Evolutionary conservation across 2,329 filamentous ascomycete genomes (phyloP).

Genomic region (Tympanopsis confertula): DNA sequence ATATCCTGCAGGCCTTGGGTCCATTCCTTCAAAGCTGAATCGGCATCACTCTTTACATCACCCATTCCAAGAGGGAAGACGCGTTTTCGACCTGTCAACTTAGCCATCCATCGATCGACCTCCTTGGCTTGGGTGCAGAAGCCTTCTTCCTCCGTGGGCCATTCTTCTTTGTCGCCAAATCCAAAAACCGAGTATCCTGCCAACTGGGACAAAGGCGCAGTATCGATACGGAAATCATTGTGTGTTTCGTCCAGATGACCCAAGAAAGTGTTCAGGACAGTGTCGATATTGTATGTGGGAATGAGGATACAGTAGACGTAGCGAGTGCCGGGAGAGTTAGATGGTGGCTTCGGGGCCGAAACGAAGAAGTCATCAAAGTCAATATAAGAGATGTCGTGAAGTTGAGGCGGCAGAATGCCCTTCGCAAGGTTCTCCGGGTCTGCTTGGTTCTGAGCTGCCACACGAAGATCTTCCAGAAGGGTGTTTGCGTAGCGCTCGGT

Average conservation of each 20-base stretch:
- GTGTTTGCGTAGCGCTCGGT: slow-evolving; percentile 31
- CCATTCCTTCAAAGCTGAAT: slow-evolving; percentile 65
- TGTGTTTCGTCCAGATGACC: slow-evolving; percentile 85
- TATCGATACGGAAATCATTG: slow-evolving; percentile 93
- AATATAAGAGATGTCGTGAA: slow-evolving; percentile 71
- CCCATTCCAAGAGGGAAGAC: slow-evolving; percentile 83
- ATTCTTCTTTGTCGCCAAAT: slow-evolving; percentile 80
- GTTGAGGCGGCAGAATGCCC: slow-evolving; percentile 41
- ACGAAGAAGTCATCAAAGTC: slow-evolving; percentile 93
- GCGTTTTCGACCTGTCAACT: slow-evolving; percentile 72
- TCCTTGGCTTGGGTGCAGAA: slow-evolving; percentile 89
- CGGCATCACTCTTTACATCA: slow-evolving; percentile 67
- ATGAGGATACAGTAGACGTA: slow-evolving; percentile 76
- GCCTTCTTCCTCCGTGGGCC: slow-evolving; percentile 80
- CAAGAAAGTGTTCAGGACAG: slow-evolving; percentile 76
- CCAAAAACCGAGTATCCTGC: slow-evolving; percentile 90
- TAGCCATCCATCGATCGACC: slow-evolving; percentile 94
- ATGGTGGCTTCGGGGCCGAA: slow-evolving; percentile 49
- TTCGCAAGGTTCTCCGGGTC: slow-evolving; percentile 8
- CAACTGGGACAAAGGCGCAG: slow-evolving; percentile 63
- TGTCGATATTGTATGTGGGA: slow-evolving; percentile 92
- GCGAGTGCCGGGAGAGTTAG: slow-evolving; percentile 31
- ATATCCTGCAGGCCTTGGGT: slow-evolving; percentile 60
- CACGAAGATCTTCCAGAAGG: slow-evolving; percentile 36
- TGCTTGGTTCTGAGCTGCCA: slow-evolving; percentile 12